Conservation (phyloP, 371 early-diverging fungal genomes). For the Funneliformis caledonium region DNA sequence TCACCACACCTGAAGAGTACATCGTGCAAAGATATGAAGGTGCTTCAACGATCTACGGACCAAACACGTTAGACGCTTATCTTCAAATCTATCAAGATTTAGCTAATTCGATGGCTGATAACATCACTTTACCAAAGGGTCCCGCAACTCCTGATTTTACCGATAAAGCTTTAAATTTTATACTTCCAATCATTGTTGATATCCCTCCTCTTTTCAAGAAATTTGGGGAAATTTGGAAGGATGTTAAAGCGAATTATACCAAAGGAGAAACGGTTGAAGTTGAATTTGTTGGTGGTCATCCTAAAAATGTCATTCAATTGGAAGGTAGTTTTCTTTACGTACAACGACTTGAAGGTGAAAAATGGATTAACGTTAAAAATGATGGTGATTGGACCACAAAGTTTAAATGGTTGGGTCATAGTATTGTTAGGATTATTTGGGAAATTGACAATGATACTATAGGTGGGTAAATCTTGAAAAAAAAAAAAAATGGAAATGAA, state of each 20-base stretch:
- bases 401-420: constrained; percentile 47
- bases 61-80: constrained; percentile 63
- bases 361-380: constrained; percentile 52
- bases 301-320: constrained; percentile 57
- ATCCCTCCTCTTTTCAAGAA: constrained; percentile 49
- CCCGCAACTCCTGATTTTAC: constrained; percentile 47
- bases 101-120: constrained; percentile 52
- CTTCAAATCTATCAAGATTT: constrained; percentile 57
- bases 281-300: constrained; percentile 64
- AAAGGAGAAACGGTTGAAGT: constrained; percentile 47
- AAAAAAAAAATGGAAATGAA: not conserved
- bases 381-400: constrained; percentile 56
- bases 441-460: constrained; percentile 40
- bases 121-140: constrained; percentile 39
- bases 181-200: constrained; percentile 56
- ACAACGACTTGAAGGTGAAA: constrained; percentile 47
- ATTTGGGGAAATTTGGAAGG: constrained; percentile 56
- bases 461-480: constrained; percentile 29
- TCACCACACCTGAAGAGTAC: constrained; percentile 70
- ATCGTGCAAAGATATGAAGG: constrained; percentile 72
- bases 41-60: constrained; percentile 69
- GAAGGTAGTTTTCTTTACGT: constrained; percentile 59
- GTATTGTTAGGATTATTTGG: constrained; percentile 52
- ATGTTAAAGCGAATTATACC: constrained; percentile 45
- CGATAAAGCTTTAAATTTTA: constrained; percentile 50